Conservation (phyloP, 176 grass and related monocot species). For the Dactylis glomerata region DNA sequence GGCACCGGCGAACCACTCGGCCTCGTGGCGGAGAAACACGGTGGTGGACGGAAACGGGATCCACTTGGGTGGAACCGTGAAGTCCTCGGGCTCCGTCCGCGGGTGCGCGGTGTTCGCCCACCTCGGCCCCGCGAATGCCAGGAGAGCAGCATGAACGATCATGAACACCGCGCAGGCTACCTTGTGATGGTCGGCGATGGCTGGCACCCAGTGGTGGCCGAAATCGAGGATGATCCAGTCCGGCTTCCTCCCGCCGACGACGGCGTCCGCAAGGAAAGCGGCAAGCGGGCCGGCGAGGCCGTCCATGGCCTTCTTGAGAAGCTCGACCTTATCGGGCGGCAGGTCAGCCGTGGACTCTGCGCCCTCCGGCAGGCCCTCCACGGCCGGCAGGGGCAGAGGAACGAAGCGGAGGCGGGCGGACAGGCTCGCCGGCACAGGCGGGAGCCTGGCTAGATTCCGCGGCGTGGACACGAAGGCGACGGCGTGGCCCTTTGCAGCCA, state of each 20-base stretch:
- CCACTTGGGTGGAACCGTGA: background rate
- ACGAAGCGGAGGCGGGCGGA: conserved; percentile 15
- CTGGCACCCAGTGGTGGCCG: background rate
- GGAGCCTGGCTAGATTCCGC: conserved; percentile 50
- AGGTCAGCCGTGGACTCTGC: no score
- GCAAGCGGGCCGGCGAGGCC: no score
- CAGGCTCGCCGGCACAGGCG: background rate
- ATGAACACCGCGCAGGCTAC: background rate
- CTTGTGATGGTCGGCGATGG: background rate
- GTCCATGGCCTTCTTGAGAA: no score
- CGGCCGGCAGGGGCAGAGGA: conserved; percentile 19
- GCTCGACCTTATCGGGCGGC: no score
- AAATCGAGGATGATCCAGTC: background rate
- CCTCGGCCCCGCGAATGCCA: conserved; percentile 31
- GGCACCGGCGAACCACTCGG: background rate
- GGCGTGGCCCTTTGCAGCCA: conserved; percentile 26
- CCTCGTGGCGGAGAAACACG: conserved; percentile 41
- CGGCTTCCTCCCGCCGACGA: background rate
- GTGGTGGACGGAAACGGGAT: conserved; percentile 18
- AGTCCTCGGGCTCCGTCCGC: background rate
- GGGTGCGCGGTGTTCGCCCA: background rate
- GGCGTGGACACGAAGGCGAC: conserved; percentile 57
- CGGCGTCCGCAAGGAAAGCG: no score
- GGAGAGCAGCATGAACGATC: background rate
- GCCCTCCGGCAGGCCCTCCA: no score